Evolutionary conservation across 2,329 filamentous ascomycete species (phyloP).

Genomic region (Pyrenophora tritici-repentis): DNA sequence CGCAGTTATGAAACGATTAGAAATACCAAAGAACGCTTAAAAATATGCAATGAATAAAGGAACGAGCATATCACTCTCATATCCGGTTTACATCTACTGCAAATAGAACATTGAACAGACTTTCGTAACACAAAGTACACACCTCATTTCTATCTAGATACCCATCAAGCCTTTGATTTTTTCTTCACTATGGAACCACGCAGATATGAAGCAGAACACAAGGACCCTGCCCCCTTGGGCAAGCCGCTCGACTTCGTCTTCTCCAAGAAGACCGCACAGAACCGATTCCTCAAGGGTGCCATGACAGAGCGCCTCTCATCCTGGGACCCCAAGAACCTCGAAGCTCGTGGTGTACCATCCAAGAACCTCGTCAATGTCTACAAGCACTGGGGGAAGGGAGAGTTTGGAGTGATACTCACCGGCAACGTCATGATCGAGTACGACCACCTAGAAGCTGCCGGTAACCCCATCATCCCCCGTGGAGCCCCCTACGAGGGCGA

Average conservation of each 20-base stretch:
- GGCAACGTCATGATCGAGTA: conserved; percentile 70
- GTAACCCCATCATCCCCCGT: conserved; percentile 64
- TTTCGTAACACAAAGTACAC: background rate
- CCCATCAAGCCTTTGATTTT: background rate
- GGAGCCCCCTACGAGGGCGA: conserved; percentile 58
- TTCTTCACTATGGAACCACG: conserved; percentile 40
- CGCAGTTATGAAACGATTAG: conserved; percentile 5
- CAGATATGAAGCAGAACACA: conserved; percentile 50
- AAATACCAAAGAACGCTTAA: conserved; percentile 3
- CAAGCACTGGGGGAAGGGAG: conserved; percentile 58
- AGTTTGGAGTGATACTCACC: conserved; percentile 58
- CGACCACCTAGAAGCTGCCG: conserved; percentile 62
- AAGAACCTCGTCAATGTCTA: conserved; percentile 61
- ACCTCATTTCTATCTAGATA: conserved; percentile 4
- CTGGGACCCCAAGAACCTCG: conserved; percentile 61
- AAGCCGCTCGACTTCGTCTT: conserved; percentile 54
- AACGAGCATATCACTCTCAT: background rate
- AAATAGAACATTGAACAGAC: background rate
- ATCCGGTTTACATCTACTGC: background rate
- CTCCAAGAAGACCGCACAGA: conserved; percentile 61
- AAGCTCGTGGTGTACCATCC: conserved; percentile 59
- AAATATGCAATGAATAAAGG: background rate
- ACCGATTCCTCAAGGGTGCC: conserved; percentile 69
- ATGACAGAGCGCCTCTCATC: conserved; percentile 69
- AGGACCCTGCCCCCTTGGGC: conserved; percentile 48